These are phyloP conservation scores for Globisporangium radiosum DNA, from an alignment of 352 stramenopile species.

Conservation along the genomic window DNA sequence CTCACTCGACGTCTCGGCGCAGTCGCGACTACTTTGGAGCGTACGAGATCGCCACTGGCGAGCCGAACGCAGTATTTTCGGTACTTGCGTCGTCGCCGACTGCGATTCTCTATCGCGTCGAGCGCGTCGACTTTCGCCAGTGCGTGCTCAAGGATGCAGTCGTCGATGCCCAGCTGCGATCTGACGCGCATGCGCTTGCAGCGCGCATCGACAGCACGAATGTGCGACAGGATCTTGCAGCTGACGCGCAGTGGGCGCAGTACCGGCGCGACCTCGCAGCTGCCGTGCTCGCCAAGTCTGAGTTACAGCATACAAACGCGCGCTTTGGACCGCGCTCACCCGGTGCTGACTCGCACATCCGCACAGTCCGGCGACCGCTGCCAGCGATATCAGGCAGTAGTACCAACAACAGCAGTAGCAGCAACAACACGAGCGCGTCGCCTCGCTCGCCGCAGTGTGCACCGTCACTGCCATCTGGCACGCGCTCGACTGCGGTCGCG, in stretches of 20 bases:
- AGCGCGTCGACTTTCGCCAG: slow-evolving; percentile 66
- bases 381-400: background rate
- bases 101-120: slow-evolving; percentile 53
- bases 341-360: slow-evolving; percentile 6
- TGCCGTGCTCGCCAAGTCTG: slow-evolving; percentile 27
- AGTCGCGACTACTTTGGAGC: slow-evolving; percentile 61
- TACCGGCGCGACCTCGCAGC: slow-evolving; percentile 46
- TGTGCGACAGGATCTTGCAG: slow-evolving; percentile 39
- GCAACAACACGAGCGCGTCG: background rate
- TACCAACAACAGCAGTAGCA: background rate
- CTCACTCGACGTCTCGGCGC: background rate
- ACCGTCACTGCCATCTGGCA: background rate
- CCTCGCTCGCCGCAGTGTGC: background rate
- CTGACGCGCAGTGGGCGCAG: slow-evolving; percentile 35
- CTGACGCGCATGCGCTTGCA: slow-evolving; percentile 31
- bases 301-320: slow-evolving; percentile 24
- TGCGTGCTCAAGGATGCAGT: slow-evolving; percentile 45
- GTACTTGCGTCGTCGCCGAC: slow-evolving; percentile 55
- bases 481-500: background rate
- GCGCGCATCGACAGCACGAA: slow-evolving; percentile 31
- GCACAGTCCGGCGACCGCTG: slow-evolving; percentile 5
- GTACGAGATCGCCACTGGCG: slow-evolving; percentile 40
- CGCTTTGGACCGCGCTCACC: slow-evolving; percentile 34
- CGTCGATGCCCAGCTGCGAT: slow-evolving; percentile 38
- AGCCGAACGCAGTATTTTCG: slow-evolving; percentile 38